Percentiles rank a stretch among this genome's conserved stretches.
phyloP scores from a whole-genome alignment of 495 filamentous ascomycete genomes.

The Aspergillus campestris region DNA sequence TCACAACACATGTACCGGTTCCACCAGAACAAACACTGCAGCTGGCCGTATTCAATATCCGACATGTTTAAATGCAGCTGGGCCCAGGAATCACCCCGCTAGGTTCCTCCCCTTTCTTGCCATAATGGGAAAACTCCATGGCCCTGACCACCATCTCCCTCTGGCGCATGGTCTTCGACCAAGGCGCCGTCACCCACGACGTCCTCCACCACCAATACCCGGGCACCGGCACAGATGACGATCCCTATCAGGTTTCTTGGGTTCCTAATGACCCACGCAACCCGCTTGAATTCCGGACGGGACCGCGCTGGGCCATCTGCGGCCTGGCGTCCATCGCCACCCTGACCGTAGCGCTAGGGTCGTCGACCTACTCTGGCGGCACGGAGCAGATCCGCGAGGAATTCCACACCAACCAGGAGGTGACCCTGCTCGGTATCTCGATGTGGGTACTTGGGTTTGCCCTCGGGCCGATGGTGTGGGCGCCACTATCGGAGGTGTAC shows the following conservation, averaged over 20 bases:
- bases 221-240: constrained; percentile 51
- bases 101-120: too few species aligned
- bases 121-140: neutral
- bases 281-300: constrained; percentile 17
- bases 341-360: constrained; percentile 20
- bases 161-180: neutral
- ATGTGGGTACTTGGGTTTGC: constrained; percentile 45
- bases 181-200: neutral
- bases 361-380: constrained; percentile 38
- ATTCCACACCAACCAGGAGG: constrained; percentile 32
- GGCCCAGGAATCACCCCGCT: too few species aligned
- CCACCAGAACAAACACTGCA: too few species aligned
- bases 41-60: too few species aligned
- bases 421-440: constrained; percentile 39
- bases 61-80: too few species aligned
- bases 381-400: constrained; percentile 25
- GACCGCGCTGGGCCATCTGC: constrained; percentile 13
- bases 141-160: neutral
- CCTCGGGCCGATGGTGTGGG: constrained; percentile 35
- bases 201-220: constrained; percentile 4
- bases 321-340: constrained; percentile 10
- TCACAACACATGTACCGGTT: too few species aligned
- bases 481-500: constrained; percentile 36
- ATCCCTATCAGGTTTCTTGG: constrained; percentile 58
- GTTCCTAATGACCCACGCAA: constrained; percentile 52